These are phyloP conservation scores for Linnemannia hyalina DNA, from an alignment of 192 early-diverging fungal species.

Conservation along the genomic window DNA sequence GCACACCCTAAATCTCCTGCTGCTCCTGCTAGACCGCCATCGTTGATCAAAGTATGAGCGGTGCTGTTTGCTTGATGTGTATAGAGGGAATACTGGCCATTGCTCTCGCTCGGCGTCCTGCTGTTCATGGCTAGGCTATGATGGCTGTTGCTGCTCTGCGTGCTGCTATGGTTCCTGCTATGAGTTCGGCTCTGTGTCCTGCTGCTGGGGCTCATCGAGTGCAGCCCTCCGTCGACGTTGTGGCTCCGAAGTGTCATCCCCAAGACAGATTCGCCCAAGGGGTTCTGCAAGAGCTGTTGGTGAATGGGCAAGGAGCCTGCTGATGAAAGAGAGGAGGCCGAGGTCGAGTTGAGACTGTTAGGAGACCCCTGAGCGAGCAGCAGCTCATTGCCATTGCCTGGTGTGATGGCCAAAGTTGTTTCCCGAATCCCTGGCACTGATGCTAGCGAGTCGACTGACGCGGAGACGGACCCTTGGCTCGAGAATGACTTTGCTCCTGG, in stretches of 20 bases:
- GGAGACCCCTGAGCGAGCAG: conserved; percentile 26
- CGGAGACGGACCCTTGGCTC: conserved; percentile 18
- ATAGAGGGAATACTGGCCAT: conserved; percentile 1
- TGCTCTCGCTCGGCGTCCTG: conserved; percentile 35
- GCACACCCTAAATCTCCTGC: background rate
- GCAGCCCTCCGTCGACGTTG: background rate
- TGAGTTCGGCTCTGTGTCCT: conserved; percentile 14
- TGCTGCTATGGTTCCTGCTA: conserved; percentile 28
- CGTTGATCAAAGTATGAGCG: conserved; percentile 3
- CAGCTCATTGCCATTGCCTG: conserved; percentile 19
- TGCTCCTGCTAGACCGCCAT: background rate
- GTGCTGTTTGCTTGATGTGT: background rate
- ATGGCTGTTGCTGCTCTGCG: conserved; percentile 32
- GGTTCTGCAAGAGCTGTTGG: conserved; percentile 20
- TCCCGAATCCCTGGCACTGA: conserved; percentile 20
- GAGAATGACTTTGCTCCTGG: conserved; percentile 24
- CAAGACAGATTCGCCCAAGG: conserved; percentile 10
- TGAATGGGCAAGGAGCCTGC: conserved; percentile 46
- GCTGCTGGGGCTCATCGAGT: conserved; percentile 4
- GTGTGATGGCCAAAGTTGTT: background rate
- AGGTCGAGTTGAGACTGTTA: conserved; percentile 44
- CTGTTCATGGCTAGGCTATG: conserved; percentile 24
- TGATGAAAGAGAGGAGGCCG: conserved; percentile 39
- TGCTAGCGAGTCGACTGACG: conserved; percentile 41
- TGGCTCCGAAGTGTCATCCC: conserved; percentile 20